Evolutionary conservation across 768 basidiomycete species (phyloP), one percentile per base, ranked within the genome.

Genomic region (Punctularia strigosozonata): DNA sequence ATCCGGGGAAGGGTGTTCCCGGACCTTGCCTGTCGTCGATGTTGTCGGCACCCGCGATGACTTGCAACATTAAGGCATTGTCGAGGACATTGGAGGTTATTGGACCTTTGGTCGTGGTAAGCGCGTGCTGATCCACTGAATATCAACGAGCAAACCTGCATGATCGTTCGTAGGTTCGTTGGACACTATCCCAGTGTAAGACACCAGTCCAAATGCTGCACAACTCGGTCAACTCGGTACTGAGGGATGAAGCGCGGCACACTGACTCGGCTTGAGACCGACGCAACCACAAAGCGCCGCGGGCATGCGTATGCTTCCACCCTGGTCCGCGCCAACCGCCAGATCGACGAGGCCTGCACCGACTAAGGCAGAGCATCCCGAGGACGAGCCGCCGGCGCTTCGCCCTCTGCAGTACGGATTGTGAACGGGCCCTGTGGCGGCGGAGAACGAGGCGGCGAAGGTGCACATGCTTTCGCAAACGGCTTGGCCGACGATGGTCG

Each of bases 251-350:
- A 20, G 20, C 10, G 19, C 8, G 12, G 12, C 33, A n/a, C n/a
- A n/a, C n/a, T 34, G 8, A 34, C 33, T 34, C 20, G 33, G 33
- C 19, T 34, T 34, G 10, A 34, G 33, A 34, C 33, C 33, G 10
- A 34, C 33, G 33, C 33, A 34, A 8, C 33, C 33, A 20, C 33
- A 34, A 8, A 34, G 20, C 10, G 33, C 33, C 12, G 33, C 8
- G 8, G 49, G 60, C 41, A 64, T 51, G 13, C 67, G 57, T 31
- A 70, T 66, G 15, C 58, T 60, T 2, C 66, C 66, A 17, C 68
- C 66, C 43, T 70, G 68, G 43, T 70, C 66, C 8, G 62, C 66
- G 1, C 68, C 68, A 22, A 70, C 58, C n/a, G 55, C 66, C 55
- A 70, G 53, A 38, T 68, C 65, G 12, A 58, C 62, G 20, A 53